Evolutionary conservation across 306 rosid genomes (phyloP).

Genomic region (Albizia julibrissin): DNA sequence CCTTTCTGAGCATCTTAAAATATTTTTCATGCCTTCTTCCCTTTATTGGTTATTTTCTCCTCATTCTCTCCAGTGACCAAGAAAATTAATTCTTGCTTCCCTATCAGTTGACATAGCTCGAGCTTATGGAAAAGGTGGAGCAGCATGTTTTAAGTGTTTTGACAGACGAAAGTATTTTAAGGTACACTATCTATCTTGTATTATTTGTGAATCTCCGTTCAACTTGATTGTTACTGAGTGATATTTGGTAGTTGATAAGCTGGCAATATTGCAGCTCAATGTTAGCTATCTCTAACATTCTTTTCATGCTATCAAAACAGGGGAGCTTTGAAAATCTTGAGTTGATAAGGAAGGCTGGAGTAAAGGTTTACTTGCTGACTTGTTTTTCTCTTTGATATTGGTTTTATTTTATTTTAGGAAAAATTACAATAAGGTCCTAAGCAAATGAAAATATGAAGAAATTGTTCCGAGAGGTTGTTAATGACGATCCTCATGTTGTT

Average conservation of each 20-base stretch:
- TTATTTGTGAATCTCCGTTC: background rate
- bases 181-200: slow-evolving; percentile 51
- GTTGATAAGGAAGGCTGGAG: slow-evolving; percentile 86
- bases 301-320: slow-evolving; percentile 45
- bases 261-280: slow-evolving; percentile 24
- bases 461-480: no score
- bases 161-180: slow-evolving; percentile 87
- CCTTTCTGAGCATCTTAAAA: slow-evolving; percentile 19
- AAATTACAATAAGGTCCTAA: no score
- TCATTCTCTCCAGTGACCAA: background rate
- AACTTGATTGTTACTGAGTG: slow-evolving; percentile 5
- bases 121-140: slow-evolving; percentile 96
- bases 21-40: background rate
- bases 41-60: background rate
- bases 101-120: slow-evolving; percentile 67
- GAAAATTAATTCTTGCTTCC: background rate
- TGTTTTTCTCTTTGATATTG: slow-evolving; percentile 18
- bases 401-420: slow-evolving; percentile 16
- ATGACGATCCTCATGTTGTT: no score
- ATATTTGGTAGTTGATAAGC: slow-evolving; percentile 20
- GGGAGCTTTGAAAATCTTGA: slow-evolving; percentile 93
- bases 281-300: slow-evolving; percentile 32
- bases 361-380: slow-evolving; percentile 61
- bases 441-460: no score
- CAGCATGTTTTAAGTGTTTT: slow-evolving; percentile 97